These are phyloP conservation scores for Chytridiales sp. DNA, from an alignment of 371 early-diverging fungal species.

Conservation along the genomic window DNA sequence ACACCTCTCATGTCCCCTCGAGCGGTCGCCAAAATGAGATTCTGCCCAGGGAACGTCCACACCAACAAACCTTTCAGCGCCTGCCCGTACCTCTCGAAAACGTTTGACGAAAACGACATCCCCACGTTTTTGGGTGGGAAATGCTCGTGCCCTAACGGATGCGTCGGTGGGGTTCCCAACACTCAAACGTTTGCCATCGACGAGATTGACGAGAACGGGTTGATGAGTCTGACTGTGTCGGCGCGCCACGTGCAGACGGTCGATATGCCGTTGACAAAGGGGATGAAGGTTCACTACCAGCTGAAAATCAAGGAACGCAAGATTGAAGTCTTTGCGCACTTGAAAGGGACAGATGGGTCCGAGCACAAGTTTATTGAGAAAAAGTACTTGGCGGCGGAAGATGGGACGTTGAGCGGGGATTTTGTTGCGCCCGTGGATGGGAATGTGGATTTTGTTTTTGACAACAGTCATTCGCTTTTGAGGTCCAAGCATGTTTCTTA, in stretches of 20 bases:
- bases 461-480: neutral
- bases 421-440: constrained; percentile 1
- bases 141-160: constrained; percentile 7
- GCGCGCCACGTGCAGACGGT: neutral
- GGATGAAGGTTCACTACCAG: neutral
- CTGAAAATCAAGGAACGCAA: neutral
- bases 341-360: neutral
- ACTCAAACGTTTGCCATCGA: neutral
- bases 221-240: neutral
- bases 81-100: constrained; percentile 2
- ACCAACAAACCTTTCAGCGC: neutral
- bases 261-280: neutral
- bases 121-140: constrained; percentile 9
- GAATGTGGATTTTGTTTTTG: constrained; percentile 1
- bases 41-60: constrained; percentile 3
- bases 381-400: neutral
- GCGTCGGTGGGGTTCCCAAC: constrained; percentile 9
- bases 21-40: neutral
- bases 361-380: constrained; percentile 2
- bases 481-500: neutral
- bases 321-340: neutral
- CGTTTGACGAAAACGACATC: neutral
- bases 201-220: neutral
- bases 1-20: constrained; percentile 4
- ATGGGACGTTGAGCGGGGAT: neutral